Evolutionary conservation across 2,329 filamentous ascomycete genomes (phyloP).

Genomic region (Amphichorda felina): DNA sequence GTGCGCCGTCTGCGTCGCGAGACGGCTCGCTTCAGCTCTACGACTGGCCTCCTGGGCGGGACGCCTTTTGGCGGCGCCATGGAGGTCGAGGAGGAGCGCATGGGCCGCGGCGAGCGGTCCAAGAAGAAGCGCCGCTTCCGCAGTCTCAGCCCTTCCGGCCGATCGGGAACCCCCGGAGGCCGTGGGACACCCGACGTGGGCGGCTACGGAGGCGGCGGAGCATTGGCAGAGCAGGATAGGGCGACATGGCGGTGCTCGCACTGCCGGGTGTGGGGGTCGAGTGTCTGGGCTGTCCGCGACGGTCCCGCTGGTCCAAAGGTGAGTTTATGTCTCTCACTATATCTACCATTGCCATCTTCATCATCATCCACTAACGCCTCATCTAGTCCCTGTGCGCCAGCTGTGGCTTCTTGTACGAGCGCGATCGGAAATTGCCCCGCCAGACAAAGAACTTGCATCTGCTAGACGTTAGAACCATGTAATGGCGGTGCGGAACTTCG

Average conservation of each 20-base stretch:
- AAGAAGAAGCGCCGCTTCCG: slow-evolving; percentile 94
- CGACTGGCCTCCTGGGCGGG: slow-evolving; percentile 68
- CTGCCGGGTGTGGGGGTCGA: slow-evolving; percentile 77
- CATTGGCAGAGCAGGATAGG: slow-evolving; percentile 67
- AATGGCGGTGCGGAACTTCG: too few species aligned
- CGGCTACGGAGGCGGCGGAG: slow-evolving; percentile 57
- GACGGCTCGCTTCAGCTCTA: slow-evolving; percentile 84
- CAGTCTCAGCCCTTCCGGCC: slow-evolving; percentile 71
- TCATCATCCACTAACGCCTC: neutral
- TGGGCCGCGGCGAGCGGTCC: slow-evolving; percentile 83
- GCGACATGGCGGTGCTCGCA: slow-evolving; percentile 78
- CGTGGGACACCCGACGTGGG: slow-evolving; percentile 74
- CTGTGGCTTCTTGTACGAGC: slow-evolving; percentile 81
- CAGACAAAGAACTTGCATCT: slow-evolving; percentile 28
- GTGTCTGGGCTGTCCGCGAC: slow-evolving; percentile 91
- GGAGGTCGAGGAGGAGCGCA: slow-evolving; percentile 60
- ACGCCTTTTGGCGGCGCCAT: slow-evolving; percentile 46
- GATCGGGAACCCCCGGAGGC: slow-evolving; percentile 49
- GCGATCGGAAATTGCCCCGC: slow-evolving; percentile 66
- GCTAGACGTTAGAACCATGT: slow-evolving; percentile 9
- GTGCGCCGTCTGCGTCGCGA: slow-evolving; percentile 78
- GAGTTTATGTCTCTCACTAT: slow-evolving; percentile 27
- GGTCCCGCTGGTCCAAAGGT: slow-evolving; percentile 77
- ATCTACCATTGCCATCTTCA: neutral
- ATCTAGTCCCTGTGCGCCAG: slow-evolving; percentile 78